These are phyloP conservation scores for Blastomyces gilchristii DNA, from an alignment of 2,329 filamentous ascomycete species.

Conservation along the genomic window DNA sequence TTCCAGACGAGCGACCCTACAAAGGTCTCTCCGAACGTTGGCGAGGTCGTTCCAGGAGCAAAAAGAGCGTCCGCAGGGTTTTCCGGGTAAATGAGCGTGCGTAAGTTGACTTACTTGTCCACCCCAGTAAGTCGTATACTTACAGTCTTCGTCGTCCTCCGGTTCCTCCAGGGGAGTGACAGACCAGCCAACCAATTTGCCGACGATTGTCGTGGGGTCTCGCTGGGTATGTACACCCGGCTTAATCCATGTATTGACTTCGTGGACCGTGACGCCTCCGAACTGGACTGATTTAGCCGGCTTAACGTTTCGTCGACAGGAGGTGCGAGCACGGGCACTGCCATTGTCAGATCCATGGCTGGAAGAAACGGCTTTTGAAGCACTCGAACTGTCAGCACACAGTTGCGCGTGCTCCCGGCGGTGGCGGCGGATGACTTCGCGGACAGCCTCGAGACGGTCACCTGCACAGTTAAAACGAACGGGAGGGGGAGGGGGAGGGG, in stretches of 20 bases:
- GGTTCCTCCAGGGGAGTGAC: conserved; percentile 18
- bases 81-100: conserved; percentile 10
- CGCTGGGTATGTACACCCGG: conserved; percentile 17
- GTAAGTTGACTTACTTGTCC: conserved; percentile 9
- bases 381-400: background rate
- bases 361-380: background rate
- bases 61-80: conserved; percentile 4
- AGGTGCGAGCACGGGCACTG: background rate
- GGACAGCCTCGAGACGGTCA: background rate
- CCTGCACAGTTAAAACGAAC: background rate
- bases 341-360: conserved; percentile 4
- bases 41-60: conserved; percentile 15
- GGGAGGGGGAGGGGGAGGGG: background rate
- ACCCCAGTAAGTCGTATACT: conserved; percentile 17
- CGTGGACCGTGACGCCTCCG: conserved; percentile 17
- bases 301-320: conserved; percentile 12
- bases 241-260: conserved; percentile 23
- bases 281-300: conserved; percentile 21
- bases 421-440: background rate
- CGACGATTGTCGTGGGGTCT: conserved; percentile 9
- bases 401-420: background rate
- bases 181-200: conserved; percentile 16
- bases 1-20: background rate
- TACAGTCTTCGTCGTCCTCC: conserved; percentile 18
- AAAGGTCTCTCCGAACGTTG: conserved; percentile 5